Evolutionary conservation across 2,329 filamentous ascomycete genomes (phyloP), one percentile per base, ranked within the genome.

Genomic region (Emergomyces pasteurianus): DNA sequence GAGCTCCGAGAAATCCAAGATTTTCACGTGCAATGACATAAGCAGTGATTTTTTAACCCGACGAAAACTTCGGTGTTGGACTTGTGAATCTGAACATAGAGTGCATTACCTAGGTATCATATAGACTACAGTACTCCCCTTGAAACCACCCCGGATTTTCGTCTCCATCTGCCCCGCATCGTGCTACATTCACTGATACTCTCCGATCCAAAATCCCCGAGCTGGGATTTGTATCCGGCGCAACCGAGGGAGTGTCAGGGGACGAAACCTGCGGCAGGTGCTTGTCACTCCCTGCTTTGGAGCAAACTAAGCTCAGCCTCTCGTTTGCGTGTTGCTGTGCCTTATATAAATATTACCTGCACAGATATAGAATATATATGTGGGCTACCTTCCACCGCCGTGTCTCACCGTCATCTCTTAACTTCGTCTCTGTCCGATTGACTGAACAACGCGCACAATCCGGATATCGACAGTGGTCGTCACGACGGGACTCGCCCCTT

Each of bases 371-470:
- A 10, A 18, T 56, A 57, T 57, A 57, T 57, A 57, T 57, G 55
- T 57, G 55, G 55, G 26, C 69, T 65, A 64, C 69, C 62, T 65
- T 62, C 56, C 65, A 68, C 63, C 71, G 68, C 64, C 69, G 71
- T 66, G 67, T 71, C 63, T 60, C 70, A 59, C 61, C 65, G 62
- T 66, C 70, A 67, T 71, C 72, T 68, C 69, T 68, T 66, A 68
- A 68, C 54, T 61, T 60, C n/a, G 59, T 66, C 36, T 62, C 62
- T 57, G 65, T 63, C 60, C 49, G 58, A 50, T 65, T 63, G 61
- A 63, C 58, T 58, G 55, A 61, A 49, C 58, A 63, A 58, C 63
- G 62, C n/a, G 34, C 43, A 14, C 47, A 58, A 36, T 47, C 36
- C 55, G 54, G 58, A 40, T 50, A 62, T 62, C 40, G 47, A 43